A percentile compares a stretch with the other conserved stretches of the same genome.
These are phyloP conservation scores for Aphanomyces euteiches DNA, from an alignment of 352 stramenopile species.

Conservation along the genomic window DNA sequence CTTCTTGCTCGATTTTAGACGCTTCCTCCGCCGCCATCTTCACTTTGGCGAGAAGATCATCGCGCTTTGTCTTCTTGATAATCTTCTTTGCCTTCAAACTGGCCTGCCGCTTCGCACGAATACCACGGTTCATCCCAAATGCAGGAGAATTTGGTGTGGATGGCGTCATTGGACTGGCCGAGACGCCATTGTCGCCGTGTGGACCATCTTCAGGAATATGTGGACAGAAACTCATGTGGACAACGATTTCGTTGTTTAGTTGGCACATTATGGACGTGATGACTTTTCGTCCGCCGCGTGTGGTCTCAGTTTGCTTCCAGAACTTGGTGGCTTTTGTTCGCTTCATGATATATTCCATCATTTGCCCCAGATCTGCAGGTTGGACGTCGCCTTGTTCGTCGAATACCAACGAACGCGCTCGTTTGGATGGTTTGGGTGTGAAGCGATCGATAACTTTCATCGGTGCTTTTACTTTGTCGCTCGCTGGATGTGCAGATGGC, in stretches of 20 bases:
- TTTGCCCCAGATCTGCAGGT: conserved; percentile 75
- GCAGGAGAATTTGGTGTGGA: conserved; percentile 79
- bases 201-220: conserved; percentile 75
- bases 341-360: conserved; percentile 88
- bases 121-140: conserved; percentile 50
- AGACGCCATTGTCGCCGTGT: conserved; percentile 74
- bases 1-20: conserved; percentile 85
- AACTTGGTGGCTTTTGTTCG: conserved; percentile 88
- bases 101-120: conserved; percentile 55
- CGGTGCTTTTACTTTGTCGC: conserved; percentile 18
- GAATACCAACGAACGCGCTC: conserved; percentile 56
- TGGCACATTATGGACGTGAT: conserved; percentile 84
- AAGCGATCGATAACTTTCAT: conserved; percentile 38
- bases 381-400: conserved; percentile 82
- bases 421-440: conserved; percentile 79
- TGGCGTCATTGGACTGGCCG: conserved; percentile 80
- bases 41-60: conserved; percentile 82
- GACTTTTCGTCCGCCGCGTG: conserved; percentile 72
- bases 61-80: conserved; percentile 67
- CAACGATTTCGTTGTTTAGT: conserved; percentile 83
- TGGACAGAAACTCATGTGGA: conserved; percentile 76
- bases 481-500: too few species aligned
- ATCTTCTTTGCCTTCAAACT: conserved; percentile 81
- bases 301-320: conserved; percentile 84
- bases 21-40: conserved; percentile 81